Percentiles rank a stretch among this genome's conserved stretches.
phyloP scores from a whole-genome alignment of 2,329 filamentous ascomycete genomes.

The Phialocephala sp. region DNA sequence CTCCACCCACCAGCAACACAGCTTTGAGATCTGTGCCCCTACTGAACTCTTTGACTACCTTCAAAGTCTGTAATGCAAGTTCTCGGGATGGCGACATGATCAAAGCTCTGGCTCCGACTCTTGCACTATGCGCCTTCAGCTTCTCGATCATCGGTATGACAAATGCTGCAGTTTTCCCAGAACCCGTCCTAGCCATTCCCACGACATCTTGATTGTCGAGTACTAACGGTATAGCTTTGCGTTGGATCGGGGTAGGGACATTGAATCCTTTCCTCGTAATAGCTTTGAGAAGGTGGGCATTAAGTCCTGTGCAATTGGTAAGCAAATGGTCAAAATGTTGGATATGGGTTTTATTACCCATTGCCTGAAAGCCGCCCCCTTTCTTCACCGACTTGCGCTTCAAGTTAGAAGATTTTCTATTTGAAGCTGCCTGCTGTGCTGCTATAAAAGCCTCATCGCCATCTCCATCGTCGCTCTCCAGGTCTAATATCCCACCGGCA shows the following conservation, averaged over 20 bases:
- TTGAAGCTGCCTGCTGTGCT: slow-evolving; percentile 82
- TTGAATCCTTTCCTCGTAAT: slow-evolving; percentile 94
- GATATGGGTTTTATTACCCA: slow-evolving; percentile 65
- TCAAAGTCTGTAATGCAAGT: slow-evolving; percentile 90
- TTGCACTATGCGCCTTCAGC: slow-evolving; percentile 84
- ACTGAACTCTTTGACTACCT: slow-evolving; percentile 94
- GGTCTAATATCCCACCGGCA: slow-evolving; percentile 66
- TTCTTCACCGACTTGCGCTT: slow-evolving; percentile 91
- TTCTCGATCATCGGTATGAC: slow-evolving; percentile 98
- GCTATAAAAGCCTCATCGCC: slow-evolving; percentile 92
- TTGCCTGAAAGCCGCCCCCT: slow-evolving; percentile 93
- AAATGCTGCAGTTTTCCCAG: slow-evolving; percentile 97
- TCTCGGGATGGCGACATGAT: slow-evolving; percentile 94
- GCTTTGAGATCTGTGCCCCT: slow-evolving; percentile 89
- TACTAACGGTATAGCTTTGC: slow-evolving; percentile 92
- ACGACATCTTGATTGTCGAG: slow-evolving; percentile 94
- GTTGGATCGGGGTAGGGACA: slow-evolving; percentile 95
- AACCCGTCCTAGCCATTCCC: slow-evolving; percentile 98
- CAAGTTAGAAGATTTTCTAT: slow-evolving; percentile 81
- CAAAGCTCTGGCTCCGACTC: slow-evolving; percentile 83
- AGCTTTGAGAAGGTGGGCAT: slow-evolving; percentile 82
- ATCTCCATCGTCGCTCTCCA: slow-evolving; percentile 59
- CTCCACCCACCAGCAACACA: slow-evolving; percentile 91
- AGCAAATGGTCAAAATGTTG: slow-evolving; percentile 18
- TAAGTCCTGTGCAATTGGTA: slow-evolving; percentile 63